Base-by-base conservation (phyloP, 306 rosid species). In the Cajanus cajan region DNA sequence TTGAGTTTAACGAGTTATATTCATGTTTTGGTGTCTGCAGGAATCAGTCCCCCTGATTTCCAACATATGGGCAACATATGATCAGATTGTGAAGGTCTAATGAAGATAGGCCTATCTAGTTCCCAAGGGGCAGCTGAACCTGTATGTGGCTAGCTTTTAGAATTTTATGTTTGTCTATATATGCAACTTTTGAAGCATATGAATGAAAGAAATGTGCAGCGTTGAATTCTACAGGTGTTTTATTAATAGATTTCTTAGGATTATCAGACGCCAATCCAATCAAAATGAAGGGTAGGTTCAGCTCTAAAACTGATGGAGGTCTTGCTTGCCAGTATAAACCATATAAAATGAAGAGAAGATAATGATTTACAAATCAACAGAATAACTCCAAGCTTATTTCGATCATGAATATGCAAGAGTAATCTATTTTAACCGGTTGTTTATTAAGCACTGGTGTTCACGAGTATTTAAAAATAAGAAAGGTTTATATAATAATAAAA, bases 11-110 rank as follows among this genome's bases (percentile, higher is more conserved):
- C 72, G 18, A 45, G 28, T 55, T 68, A 25, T 43, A 59, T 47
- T 68, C 73, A 51, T 76, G 13, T 82, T 40, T 31, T 61, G 71
- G 48, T 80, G 55, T 62, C 25, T 82, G 88, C 97, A 90, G 94
- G 91, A 90, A 76, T 81, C 85, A 73, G 25, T 82, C 85, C 66
- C 89, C 87, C 24, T 79, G 84, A 72, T 70, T 64, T 85, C 73
- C 58, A 59, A 8, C 45, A 36, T 16, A 58, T 66, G 85, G 86
- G 62, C 44, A 45, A 51, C 66, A 79, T 24, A 59, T 66, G 67
- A 80, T 78, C 81, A 81, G 59, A 70, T 70, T 74, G 76, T 78
- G 80, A 67, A 82, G 69, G 79, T 73, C 66, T 73, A 72, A 22
- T 44, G 73, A 82, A 44, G 63, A 62, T 43, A 52, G 33, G 72